Evolutionary conservation across 2,329 filamentous ascomycete species (phyloP), one percentile per base, ranked within the genome.

Genomic region (Paracamarosporium sp.): DNA sequence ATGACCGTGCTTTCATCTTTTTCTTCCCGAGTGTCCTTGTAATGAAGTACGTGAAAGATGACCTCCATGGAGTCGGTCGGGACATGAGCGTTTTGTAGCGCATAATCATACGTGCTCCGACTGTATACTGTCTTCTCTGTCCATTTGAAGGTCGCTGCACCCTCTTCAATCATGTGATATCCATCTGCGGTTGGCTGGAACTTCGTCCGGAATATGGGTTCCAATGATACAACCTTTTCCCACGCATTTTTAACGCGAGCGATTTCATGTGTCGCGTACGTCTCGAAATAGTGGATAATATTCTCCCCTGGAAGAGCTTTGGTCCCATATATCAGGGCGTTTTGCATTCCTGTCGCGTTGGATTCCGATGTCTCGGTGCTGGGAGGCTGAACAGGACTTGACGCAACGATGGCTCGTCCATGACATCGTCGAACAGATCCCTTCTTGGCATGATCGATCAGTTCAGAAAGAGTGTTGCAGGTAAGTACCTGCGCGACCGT

Each of bases 341-440:
- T 6, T n/a, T 36, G 35, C 35, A 36, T 36, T 17, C 17, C 35
- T n/a, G 35, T 36, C 35, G n/a, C n/a, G 17, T 36, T 5, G 31
- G 31, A 15, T 13, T 15, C 12, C 31, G 31, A 13, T 33, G 31
- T 5, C 11, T 5, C 4, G 4, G 3, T 11, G 3, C 4, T 13
- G n/a, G n/a, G 31, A 4, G 15, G 31, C 5, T 33, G 31, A 33
- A 33, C n/a, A 13, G 31, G 12, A 35, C 5, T 35, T 35, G 31
- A 12, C 12, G 7, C 7, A 15, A 35, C 15, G 51, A 20, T 4
- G 46, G 30, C n/a, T 40, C 46, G 51, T 53, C 51, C 15, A 40
- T 40, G 2, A 40, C 51, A 46, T 53, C 46, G 7, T 46, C 30
- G 13, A 53, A n/a, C n/a, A n/a, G n/a, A n/a, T n/a, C n/a, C n/a